phyloP scores from a whole-genome alignment of 1,284 basidiomycete species.

The Cryptococcus depauperatus region DNA sequence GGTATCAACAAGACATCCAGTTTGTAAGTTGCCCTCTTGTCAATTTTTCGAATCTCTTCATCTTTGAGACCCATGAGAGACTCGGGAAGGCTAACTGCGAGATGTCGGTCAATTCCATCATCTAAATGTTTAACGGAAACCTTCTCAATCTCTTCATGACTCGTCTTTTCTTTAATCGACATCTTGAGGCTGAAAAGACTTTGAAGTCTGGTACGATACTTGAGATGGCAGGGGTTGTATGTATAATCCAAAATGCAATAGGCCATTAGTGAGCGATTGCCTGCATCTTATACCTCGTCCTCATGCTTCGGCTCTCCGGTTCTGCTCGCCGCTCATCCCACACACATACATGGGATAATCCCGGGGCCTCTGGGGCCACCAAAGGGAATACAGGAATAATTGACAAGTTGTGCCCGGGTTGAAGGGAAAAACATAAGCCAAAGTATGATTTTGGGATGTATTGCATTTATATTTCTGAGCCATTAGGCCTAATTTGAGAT shows the following conservation, averaged over 20 bases:
- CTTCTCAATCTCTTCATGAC: slow-evolving; percentile 5
- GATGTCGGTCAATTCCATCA: slow-evolving; percentile 21
- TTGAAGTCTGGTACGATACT: background rate
- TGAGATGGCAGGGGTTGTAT: too few relatives aligned
- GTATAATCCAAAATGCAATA: background rate
- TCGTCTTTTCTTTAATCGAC: slow-evolving; percentile 10
- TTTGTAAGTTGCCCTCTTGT: slow-evolving; percentile 28
- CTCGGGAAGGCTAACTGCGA: slow-evolving; percentile 26
- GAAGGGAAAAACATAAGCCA: too few relatives aligned
- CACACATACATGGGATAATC: too few relatives aligned
- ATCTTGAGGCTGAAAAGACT: background rate
- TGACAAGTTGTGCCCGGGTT: too few relatives aligned
- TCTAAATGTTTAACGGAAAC: background rate
- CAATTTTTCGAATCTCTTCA: slow-evolving; percentile 27
- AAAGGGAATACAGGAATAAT: too few relatives aligned
- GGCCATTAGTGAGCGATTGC: background rate
- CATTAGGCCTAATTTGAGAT: too few relatives aligned
- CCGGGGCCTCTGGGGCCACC: too few relatives aligned
- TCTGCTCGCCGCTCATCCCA: too few relatives aligned
- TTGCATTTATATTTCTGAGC: too few relatives aligned
- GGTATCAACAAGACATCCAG: slow-evolving; percentile 33
- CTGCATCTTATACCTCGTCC: too few relatives aligned
- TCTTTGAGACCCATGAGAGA: slow-evolving; percentile 22
- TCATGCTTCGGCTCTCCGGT: too few relatives aligned
- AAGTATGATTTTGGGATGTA: too few relatives aligned